Evolutionary conservation across 441 rosid genomes (phyloP), one percentile per base, ranked within the genome.

Genomic region (Adansonia grandidieri): DNA sequence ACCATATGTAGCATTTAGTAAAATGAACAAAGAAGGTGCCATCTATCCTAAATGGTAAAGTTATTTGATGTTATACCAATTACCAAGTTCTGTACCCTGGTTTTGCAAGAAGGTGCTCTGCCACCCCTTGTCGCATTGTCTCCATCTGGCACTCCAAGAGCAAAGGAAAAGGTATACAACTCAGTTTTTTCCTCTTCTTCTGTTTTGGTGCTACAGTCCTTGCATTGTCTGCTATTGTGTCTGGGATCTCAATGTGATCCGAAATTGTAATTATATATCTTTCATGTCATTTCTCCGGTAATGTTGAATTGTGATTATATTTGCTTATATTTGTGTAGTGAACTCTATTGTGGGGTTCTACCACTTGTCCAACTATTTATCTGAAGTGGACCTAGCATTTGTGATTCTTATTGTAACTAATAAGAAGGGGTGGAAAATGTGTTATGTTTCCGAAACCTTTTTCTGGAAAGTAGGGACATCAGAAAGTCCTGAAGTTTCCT

Each of bases 91-190:
- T 93, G 98, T 83, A 89, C 88, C 66, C 83, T 95, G 81, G 97
- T 93, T 81, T 87, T 93, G 85, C 98, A 91, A 89, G 99, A 95
- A 87, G 98, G 99, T 19, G 99, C 96, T n/a, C 89, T 93, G 79
- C 97, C 98, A 84, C 99, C 98, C 47, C 93, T 93, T 79, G 97
- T 95, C 75, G 92, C 93, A 56, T 86, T 95, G 88, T 95, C 94
- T 17, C 97, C 90, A 80, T 88, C 93, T 15, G 98, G 98, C 79
- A 92, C 95, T 15, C 94, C 88, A 57, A 89, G 99, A 85, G 98
- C 95, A 51, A 95, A 88, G 84, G 98, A 93, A 84, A 95, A 95
- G 97, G 99, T 95, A 88, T 60, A 78, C 17, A 74, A 72, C 75
- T 72, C 17, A 70, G 6, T n/a, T 15, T 56, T 62, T 45, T 54